Evolutionary conservation across 2,329 filamentous ascomycete genomes (phyloP).

Genomic region (Cercospora nicotianae): DNA sequence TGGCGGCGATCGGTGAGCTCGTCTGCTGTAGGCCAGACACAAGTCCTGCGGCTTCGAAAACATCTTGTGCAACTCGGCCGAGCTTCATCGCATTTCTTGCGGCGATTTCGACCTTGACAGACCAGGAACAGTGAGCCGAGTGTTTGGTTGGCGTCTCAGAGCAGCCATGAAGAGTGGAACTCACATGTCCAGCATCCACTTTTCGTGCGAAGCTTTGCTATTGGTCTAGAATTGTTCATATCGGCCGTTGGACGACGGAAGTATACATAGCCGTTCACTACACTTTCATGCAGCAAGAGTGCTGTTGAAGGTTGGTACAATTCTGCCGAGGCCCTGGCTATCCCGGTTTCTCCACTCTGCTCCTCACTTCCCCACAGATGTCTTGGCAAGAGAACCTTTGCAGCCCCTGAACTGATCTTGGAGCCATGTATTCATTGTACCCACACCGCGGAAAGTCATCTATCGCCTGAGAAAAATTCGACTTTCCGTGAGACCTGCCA

Average conservation of each 20-base stretch:
- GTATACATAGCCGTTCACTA: neutral
- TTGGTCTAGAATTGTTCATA: neutral
- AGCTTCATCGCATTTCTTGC: conserved; percentile 1
- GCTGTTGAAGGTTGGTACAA: neutral
- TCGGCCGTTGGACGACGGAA: neutral
- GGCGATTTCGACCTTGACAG: neutral
- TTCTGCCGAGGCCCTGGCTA: neutral
- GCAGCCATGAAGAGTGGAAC: neutral
- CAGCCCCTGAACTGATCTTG: neutral
- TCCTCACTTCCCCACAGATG: neutral
- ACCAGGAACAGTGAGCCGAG: neutral
- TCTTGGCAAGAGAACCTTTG: neutral
- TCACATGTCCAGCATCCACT: conserved; percentile 3
- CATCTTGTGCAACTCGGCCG: neutral
- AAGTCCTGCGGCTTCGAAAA: neutral
- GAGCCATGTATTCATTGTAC: neutral
- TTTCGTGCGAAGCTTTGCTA: neutral
- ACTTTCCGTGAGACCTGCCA: no score
- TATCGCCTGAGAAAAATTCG: neutral
- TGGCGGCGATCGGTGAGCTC: neutral
- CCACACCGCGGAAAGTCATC: no score
- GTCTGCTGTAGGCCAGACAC: neutral
- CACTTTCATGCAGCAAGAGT: no score
- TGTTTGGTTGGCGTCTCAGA: neutral
- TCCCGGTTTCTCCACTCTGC: neutral